Conservation (phyloP, 2,329 filamentous ascomycete genomes). For the Alternaria arborescens region DNA sequence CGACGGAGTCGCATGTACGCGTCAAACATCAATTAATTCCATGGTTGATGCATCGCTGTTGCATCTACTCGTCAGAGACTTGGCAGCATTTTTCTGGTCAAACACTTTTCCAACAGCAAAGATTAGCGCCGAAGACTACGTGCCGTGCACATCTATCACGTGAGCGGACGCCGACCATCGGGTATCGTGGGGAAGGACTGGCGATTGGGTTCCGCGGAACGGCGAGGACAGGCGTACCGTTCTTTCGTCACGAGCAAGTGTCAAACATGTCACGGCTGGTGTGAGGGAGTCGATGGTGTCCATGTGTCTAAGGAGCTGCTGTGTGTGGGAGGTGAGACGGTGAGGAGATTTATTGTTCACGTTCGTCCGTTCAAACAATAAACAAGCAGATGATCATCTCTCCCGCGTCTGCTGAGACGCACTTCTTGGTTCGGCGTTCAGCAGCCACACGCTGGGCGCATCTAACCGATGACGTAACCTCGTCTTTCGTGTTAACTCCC, state of each 20-base stretch:
- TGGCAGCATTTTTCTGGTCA: background rate
- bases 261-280: background rate
- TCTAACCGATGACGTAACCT: slow-evolving; percentile 2
- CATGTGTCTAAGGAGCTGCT: background rate
- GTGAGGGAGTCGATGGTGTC: background rate
- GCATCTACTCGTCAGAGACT: background rate
- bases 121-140: too few species aligned
- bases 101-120: background rate
- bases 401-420: background rate
- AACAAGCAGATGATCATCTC: background rate
- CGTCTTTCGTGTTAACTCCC: background rate
- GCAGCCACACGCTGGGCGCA: background rate
- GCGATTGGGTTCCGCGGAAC: background rate
- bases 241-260: background rate
- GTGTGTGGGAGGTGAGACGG: too few species aligned
- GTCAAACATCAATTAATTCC: background rate
- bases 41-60: background rate
- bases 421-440: background rate
- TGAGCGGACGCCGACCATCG: background rate
- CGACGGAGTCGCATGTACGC: background rate
- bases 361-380: background rate
- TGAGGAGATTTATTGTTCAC: too few species aligned
- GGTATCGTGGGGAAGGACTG: background rate
- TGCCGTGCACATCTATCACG: background rate
- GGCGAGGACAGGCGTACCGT: background rate